Conservation (phyloP, 257 asterid genomes). For the Solanum phureja region DNA sequence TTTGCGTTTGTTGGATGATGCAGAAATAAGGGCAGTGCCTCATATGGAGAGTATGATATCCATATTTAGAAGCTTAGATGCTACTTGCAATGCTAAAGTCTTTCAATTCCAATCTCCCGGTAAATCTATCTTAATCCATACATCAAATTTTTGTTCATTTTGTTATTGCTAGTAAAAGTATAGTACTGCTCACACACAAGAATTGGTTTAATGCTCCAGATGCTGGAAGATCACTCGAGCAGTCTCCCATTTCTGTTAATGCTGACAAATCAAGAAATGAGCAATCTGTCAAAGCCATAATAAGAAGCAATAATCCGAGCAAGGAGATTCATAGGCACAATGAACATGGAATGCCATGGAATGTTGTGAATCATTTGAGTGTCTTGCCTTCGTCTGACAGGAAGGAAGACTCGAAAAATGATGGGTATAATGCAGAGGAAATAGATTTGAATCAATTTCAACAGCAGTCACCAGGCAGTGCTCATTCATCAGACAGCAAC, state of each 20-base stretch:
- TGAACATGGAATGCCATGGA: background rate
- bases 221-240: background rate
- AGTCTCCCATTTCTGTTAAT: background rate
- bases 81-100: conserved; percentile 37
- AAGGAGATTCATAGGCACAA: background rate
- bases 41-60: conserved; percentile 50
- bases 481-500: conserved; percentile 4
- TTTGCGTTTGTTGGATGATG: background rate
- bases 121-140: background rate
- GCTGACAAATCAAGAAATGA: background rate
- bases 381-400: background rate
- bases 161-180: background rate
- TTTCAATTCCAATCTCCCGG: conserved; percentile 45
- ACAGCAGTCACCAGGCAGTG: conserved; percentile 7
- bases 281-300: background rate
- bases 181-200: background rate
- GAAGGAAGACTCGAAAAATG: background rate
- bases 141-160: background rate
- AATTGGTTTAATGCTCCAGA: background rate
- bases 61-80: conserved; percentile 49
- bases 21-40: conserved; percentile 68
- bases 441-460: conserved; percentile 7
- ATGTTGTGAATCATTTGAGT: background rate
- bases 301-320: background rate
- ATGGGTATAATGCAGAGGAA: background rate